Percentiles rank a stretch among this genome's conserved stretches.
Evolutionary conservation across 768 basidiomycete species (phyloP).

Genomic region (Kwoniella bestiolae): DNA sequence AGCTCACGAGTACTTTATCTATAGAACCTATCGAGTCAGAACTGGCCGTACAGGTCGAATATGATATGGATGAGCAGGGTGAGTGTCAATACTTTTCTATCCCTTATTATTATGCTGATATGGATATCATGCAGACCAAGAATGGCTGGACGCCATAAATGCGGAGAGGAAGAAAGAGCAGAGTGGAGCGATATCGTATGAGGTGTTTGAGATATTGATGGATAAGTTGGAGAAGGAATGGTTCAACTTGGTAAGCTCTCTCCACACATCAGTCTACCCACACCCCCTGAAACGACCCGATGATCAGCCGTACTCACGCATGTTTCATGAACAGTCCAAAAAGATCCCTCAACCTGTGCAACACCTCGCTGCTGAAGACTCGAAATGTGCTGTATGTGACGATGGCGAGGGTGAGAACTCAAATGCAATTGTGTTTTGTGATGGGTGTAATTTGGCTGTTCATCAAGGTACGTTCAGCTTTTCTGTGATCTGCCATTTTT

Average conservation of each 20-base stretch:
- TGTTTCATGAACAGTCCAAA: constrained; percentile 69
- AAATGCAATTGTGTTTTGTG: constrained; percentile 98
- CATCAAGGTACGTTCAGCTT: constrained; percentile 77
- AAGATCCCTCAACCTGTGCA: constrained; percentile 86
- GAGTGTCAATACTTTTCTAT: constrained; percentile 16
- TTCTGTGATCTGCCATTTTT: too few relatives aligned
- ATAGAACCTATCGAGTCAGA: constrained; percentile 90
- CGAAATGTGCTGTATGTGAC: constrained; percentile 94
- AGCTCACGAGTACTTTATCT: constrained; percentile 2
- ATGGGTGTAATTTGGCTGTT: constrained; percentile 98
- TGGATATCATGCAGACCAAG: constrained; percentile 69
- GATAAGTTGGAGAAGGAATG: constrained; percentile 98
- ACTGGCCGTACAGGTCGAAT: constrained; percentile 89
- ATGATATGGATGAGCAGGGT: constrained; percentile 99
- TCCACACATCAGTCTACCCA: too few relatives aligned
- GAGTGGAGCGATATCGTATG: constrained; percentile 72
- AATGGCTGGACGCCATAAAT: constrained; percentile 90
- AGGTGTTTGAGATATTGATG: constrained; percentile 94
- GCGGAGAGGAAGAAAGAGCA: constrained; percentile 73
- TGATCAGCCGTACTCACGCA: background rate
- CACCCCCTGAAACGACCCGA: background rate
- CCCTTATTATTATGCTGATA: background rate
- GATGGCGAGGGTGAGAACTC: constrained; percentile 98
- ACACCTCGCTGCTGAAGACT: constrained; percentile 89
- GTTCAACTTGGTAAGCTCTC: constrained; percentile 90